Evolutionary conservation across 306 rosid genomes (phyloP).

Genomic region (Prunus armeniaca): DNA sequence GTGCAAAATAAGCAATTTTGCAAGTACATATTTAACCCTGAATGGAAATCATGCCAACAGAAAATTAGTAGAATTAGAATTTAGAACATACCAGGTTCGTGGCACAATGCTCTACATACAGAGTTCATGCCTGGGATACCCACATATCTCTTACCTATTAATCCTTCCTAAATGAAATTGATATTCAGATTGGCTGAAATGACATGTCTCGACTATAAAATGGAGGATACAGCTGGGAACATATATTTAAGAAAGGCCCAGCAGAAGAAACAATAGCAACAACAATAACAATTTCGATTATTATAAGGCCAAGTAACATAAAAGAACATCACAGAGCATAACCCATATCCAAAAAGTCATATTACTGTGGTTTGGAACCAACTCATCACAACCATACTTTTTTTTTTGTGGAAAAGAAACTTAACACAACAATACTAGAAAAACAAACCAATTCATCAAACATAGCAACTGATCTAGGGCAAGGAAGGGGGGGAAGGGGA

Average conservation of each 20-base stretch:
- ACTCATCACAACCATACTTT: background rate
- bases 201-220: background rate
- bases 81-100: constrained; percentile 56
- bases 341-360: background rate
- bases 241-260: background rate
- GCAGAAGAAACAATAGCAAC: background rate
- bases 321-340: background rate
- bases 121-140: constrained; percentile 98
- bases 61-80: constrained; percentile 18
- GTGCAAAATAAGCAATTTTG: constrained; percentile 8
- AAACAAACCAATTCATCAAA: background rate
- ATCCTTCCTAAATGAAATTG: constrained; percentile 57
- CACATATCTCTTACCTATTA: constrained; percentile 58
- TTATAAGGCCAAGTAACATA: background rate
- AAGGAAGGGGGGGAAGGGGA: background rate
- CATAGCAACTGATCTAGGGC: background rate
- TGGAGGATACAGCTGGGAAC: background rate
- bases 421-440: background rate
- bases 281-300: background rate
- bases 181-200: constrained; percentile 31
- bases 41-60: constrained; percentile 14
- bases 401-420: background rate
- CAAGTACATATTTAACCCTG: constrained; percentile 22
- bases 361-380: background rate
- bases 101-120: constrained; percentile 75